Conservation (phyloP, 306 rosid genomes). For the Trifolium pratense region DNA sequence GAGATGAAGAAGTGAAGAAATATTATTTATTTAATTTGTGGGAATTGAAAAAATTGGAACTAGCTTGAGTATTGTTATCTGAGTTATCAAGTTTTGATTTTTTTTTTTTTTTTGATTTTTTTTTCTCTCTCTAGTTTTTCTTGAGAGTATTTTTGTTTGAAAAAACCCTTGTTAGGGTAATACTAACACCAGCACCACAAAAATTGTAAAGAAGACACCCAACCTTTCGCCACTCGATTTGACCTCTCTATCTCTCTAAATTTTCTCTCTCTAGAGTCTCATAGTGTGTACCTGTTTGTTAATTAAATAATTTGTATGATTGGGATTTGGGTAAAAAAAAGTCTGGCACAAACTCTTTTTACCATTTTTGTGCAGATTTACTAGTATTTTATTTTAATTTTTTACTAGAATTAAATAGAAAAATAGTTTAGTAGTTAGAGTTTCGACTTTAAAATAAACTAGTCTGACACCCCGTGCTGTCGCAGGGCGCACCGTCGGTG, state of each 20-base stretch:
- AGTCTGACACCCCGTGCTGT: too few species aligned
- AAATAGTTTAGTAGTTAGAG: too few species aligned
- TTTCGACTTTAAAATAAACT: too few species aligned
- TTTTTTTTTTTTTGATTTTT: not conserved
- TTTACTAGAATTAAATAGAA: too few species aligned
- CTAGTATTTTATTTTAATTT: too few species aligned
- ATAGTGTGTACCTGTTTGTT: slow-evolving; percentile 22
- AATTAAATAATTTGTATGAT: slow-evolving; percentile 39
- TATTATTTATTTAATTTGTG: slow-evolving; percentile 20
- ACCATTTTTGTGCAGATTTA: too few species aligned
- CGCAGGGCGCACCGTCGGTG: too few species aligned
- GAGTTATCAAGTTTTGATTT: slow-evolving; percentile 40
- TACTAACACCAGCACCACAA: slow-evolving; percentile 61
- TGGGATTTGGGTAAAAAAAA: slow-evolving; percentile 44
- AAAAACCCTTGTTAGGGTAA: slow-evolving; percentile 57
- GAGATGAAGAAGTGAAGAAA: slow-evolving; percentile 35
- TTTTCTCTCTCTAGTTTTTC: slow-evolving; percentile 29
- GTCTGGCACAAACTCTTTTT: too few species aligned
- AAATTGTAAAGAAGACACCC: slow-evolving; percentile 58
- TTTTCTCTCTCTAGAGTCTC: slow-evolving; percentile 43
- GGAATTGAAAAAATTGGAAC: slow-evolving; percentile 48
- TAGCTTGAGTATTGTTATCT: slow-evolving; percentile 52
- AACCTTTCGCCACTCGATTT: slow-evolving; percentile 87
- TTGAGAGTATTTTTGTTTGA: slow-evolving; percentile 11
- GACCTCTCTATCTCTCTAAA: slow-evolving; percentile 55